Conservation (phyloP, 2,329 filamentous ascomycete genomes). For the Botrytis pseudocinerea region DNA sequence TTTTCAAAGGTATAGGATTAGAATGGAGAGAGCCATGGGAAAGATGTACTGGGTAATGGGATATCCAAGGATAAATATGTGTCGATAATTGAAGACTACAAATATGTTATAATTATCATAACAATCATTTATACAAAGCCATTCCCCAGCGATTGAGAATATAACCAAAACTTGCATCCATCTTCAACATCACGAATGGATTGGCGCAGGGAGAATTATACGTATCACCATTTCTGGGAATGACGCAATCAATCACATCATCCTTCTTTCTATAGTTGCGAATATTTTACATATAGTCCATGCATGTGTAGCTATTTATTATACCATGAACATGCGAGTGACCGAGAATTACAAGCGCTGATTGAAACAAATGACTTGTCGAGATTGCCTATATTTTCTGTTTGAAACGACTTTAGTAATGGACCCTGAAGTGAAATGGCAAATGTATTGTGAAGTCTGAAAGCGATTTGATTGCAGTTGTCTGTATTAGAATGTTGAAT, state of each 20-base stretch:
- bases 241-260: not conserved
- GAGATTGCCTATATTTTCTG: not conserved
- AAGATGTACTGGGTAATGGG: constrained; percentile 48
- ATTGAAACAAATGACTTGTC: too few species aligned
- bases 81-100: not conserved
- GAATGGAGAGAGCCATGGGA: constrained; percentile 65
- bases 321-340: not conserved
- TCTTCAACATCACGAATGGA: not conserved
- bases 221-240: not conserved
- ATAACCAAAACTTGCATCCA: not conserved
- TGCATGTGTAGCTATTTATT: not conserved
- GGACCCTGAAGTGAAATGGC: not conserved
- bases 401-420: too few species aligned
- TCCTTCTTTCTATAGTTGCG: not conserved
- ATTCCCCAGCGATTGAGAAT: not conserved
- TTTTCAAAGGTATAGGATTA: constrained; percentile 75
- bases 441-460: not conserved
- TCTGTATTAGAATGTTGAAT: not conserved
- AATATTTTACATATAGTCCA: not conserved
- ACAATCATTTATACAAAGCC: not conserved
- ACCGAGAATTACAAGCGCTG: not conserved
- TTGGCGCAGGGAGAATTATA: not conserved
- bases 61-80: too few species aligned
- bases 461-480: too few species aligned
- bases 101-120: not conserved